Base-by-base conservation (phyloP, 192 early-diverging fungal species). In the Obelidium mucronatum region DNA sequence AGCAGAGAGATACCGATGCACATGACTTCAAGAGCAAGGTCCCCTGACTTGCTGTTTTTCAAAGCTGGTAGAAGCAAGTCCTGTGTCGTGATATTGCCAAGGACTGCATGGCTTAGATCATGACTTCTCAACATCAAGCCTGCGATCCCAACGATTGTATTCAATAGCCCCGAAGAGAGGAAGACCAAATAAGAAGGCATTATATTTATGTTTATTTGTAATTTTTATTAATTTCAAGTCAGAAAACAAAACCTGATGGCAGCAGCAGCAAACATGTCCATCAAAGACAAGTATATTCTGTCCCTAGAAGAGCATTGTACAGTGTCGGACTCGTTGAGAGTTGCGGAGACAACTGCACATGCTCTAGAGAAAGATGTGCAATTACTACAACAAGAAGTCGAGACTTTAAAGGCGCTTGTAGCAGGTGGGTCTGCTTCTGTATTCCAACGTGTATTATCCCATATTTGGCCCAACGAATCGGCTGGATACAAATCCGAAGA, bases 271-370 rank as follows among this genome's bases (percentile, higher is more conserved):
- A 17, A 39, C 40, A 26, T 35, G n/a, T 6, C 63, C 24, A 35
- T 69, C 67, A 52, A 48, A 40, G 67, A 54, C 42, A 48, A 54
- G 67, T 69, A 69, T 33, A 69, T 69, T 33, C 11, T 8, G 30
- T 52, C 42, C 28, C 52, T 69, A 24, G 67, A 69, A 53, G 48
- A 44, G 33, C 67, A 52, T 30, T 69, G 67, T 35, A 33, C 39
- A 51, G 26, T 52, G 42, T 69, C 67, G 11, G 67, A 69, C 33
- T 19, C 67, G 1, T 24, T 69, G 8, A 40, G 67, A 13, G 28
- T 19, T 17, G 52, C 67, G 8, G 67, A 69, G 30, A 54, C 24
- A 11, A 26, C 34, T 1, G 22, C 67, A 2, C 67, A 69, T 40
- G n/a, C 42, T 24, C 67, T 69, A 26, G 42, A 24, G 67, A 24